A percentile compares a stretch with the other conserved stretches of the same genome.
Evolutionary conservation across 805 yeast species (phyloP).

Genomic region (Kazachstania psychrophila): DNA sequence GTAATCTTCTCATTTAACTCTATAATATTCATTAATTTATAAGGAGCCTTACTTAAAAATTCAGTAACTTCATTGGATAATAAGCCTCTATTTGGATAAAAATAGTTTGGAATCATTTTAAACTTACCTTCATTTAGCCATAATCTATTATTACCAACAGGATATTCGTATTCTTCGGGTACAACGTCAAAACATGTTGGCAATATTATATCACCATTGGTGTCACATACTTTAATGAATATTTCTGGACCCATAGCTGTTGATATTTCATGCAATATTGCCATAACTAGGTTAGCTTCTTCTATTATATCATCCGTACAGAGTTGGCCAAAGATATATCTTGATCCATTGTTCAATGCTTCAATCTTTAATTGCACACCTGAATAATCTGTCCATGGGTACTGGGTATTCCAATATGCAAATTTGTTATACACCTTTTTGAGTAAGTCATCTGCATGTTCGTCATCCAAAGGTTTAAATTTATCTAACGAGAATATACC

Average conservation of each 20-base stretch:
- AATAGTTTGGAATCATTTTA: conserved; percentile 34
- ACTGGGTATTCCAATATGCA: conserved; percentile 33
- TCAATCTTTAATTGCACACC: conserved; percentile 17
- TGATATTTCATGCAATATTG: conserved; percentile 34
- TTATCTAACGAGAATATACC: conserved; percentile 24
- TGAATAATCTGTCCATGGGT: conserved; percentile 36
- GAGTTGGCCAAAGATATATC: conserved; percentile 25
- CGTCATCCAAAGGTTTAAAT: conserved; percentile 3
- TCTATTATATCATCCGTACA: conserved; percentile 36
- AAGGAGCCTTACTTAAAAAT: conserved; percentile 33
- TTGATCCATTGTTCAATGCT: conserved; percentile 5
- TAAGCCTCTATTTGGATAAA: conserved; percentile 30
- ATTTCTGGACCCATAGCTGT: conserved; percentile 25
- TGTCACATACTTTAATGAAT: conserved; percentile 40
- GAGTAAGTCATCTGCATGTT: background rate
- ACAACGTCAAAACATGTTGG: conserved; percentile 40
- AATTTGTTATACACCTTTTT: conserved; percentile 6
- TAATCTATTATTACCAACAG: conserved; percentile 37
- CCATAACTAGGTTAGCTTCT: conserved; percentile 40
- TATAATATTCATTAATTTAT: conserved; percentile 26
- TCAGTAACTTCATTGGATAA: conserved; percentile 33
- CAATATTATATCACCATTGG: conserved; percentile 48
- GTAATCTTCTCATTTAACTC: conserved; percentile 17
- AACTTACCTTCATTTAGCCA: conserved; percentile 42
- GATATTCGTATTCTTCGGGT: conserved; percentile 37